These are phyloP conservation scores for Phaseolus lunatus DNA, from an alignment of 306 rosid genomes.

Conservation along the genomic window DNA sequence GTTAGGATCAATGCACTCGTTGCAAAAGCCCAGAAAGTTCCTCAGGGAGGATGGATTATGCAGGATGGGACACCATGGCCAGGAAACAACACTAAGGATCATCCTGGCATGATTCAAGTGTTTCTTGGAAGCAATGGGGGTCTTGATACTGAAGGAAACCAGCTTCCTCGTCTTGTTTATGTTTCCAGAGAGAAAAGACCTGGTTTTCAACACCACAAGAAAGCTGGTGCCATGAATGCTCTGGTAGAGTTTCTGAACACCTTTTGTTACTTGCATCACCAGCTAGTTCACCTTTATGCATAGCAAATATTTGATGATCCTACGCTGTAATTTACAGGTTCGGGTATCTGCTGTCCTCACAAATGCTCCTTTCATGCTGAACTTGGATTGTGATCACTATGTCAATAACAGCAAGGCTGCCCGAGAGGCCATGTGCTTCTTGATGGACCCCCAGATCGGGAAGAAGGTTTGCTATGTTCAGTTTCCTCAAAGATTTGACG, in stretches of 20 bases:
- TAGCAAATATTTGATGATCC: neutral
- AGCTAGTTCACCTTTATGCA: neutral
- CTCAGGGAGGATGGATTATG: conserved; percentile 94
- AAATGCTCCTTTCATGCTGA: conserved; percentile 57
- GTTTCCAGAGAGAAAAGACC: conserved; percentile 93
- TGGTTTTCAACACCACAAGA: conserved; percentile 88
- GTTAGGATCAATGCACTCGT: conserved; percentile 83
- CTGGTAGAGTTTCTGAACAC: conserved; percentile 54
- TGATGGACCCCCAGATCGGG: conserved; percentile 56
- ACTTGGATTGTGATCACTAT: conserved; percentile 57
- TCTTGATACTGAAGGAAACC: conserved; percentile 81
- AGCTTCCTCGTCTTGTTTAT: conserved; percentile 88
- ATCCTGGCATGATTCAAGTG: conserved; percentile 94
- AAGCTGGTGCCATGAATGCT: conserved; percentile 95
- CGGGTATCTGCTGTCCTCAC: conserved; percentile 56
- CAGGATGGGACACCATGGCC: conserved; percentile 99
- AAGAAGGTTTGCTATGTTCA: conserved; percentile 53
- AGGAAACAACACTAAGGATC: conserved; percentile 90
- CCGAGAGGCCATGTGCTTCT: conserved; percentile 58
- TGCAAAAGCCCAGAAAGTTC: conserved; percentile 83
- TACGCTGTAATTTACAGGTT: conserved; percentile 36
- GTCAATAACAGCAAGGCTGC: conserved; percentile 53
- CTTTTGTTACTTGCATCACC: conserved; percentile 18
- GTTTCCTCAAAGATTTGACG: conserved; percentile 55
- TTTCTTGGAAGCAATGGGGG: conserved; percentile 92